A percentile compares a stretch with the other conserved stretches of the same genome.
These are phyloP conservation scores for Albophoma yamanashiensis DNA, from an alignment of 2,329 filamentous ascomycete genomes.

Conservation along the genomic window DNA sequence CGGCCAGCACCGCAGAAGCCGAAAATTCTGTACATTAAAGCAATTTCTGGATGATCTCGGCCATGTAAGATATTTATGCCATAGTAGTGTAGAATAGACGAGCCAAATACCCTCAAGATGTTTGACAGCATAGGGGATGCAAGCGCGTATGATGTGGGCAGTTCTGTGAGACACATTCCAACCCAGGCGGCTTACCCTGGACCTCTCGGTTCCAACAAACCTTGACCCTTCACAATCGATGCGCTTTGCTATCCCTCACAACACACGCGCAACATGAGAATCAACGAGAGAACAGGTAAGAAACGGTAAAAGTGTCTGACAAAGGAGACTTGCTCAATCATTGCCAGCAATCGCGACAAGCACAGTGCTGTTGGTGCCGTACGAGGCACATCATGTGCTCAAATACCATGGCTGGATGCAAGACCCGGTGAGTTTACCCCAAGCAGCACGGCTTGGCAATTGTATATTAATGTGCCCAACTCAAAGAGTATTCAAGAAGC, in stretches of 20 bases:
- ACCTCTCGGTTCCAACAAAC: constrained; percentile 3
- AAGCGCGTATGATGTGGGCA: not conserved
- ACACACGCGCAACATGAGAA: constrained; percentile 22
- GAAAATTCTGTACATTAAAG: not conserved
- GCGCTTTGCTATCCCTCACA: not conserved
- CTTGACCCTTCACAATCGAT: not conserved
- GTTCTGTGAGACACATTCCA: not conserved
- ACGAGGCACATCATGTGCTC: constrained; percentile 69
- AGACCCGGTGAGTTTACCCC: constrained; percentile 42
- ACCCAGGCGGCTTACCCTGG: not conserved
- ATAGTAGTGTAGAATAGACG: not conserved
- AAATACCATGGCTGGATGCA: constrained; percentile 91
- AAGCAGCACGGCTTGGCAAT: rapidly evolving
- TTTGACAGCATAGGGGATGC: not conserved
- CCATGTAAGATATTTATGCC: not conserved
- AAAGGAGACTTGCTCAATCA: not conserved
- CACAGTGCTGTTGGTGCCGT: constrained; percentile 68
- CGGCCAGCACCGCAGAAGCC: constrained; percentile 1
- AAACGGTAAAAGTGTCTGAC: rapidly evolving
- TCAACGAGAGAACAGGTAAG: constrained; percentile 34
- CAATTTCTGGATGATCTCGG: no score
- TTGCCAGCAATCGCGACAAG: constrained; percentile 53
- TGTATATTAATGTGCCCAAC: not conserved
- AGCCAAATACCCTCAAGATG: not conserved
- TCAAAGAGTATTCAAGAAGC: constrained; percentile 62